phyloP scores from a whole-genome alignment of 495 filamentous ascomycete species.

The Penicillium flavigenum region DNA sequence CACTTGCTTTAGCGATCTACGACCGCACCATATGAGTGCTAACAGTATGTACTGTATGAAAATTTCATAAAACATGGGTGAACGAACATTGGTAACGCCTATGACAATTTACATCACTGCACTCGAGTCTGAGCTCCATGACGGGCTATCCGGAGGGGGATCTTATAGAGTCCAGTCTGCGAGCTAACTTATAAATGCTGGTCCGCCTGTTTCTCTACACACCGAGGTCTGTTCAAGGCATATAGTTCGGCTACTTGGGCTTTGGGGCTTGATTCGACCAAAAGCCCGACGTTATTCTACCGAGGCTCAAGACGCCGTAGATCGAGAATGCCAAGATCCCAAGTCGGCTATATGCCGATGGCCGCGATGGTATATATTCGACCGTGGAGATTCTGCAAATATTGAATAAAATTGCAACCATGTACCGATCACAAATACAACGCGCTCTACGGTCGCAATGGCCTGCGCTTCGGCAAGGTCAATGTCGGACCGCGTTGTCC shows the following conservation, averaged over 20 bases:
- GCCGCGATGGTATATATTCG: slow-evolving; percentile 8
- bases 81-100: no score
- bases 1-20: no score
- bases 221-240: not conserved
- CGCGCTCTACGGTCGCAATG: slow-evolving; percentile 15
- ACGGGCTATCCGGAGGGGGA: no score
- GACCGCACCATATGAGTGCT: no score
- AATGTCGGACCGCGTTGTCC: slow-evolving; percentile 1
- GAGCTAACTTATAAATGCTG: not conserved
- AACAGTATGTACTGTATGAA: no score
- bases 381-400: not conserved
- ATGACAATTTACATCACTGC: no score
- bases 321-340: slow-evolving; percentile 6
- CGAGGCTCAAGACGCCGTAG: slow-evolving; percentile 1
- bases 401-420: slow-evolving; percentile 2
- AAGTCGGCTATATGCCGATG: slow-evolving; percentile 10
- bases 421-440: slow-evolving; percentile 22
- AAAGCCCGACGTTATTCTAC: not conserved
- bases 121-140: no score
- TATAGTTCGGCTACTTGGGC: not conserved
- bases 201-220: not conserved
- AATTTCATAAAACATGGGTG: no score
- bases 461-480: not conserved
- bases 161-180: not conserved
- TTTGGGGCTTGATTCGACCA: no score